Evolutionary conservation across 768 basidiomycete species (phyloP).

Genomic region (Kwoniella mangroviensis): DNA sequence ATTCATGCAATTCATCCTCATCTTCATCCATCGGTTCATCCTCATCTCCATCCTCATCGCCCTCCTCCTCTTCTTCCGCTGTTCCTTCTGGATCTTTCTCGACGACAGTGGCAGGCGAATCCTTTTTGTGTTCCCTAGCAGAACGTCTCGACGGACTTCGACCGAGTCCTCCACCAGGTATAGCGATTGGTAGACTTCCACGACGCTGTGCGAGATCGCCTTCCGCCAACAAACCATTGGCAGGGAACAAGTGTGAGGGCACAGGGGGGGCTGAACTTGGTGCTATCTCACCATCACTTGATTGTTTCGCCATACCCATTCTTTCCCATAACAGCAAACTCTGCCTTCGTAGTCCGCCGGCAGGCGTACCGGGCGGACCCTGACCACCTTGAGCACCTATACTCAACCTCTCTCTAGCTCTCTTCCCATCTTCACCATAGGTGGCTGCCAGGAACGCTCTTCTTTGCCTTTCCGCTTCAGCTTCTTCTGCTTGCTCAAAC

Average conservation of each 20-base stretch:
- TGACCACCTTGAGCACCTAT: conserved; percentile 34
- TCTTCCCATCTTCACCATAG: conserved; percentile 45
- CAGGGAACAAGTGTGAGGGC: background rate
- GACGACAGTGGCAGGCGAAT: conserved; percentile 22
- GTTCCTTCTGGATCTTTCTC: conserved; percentile 14
- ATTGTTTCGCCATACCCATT: conserved; percentile 26
- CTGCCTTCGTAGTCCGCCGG: conserved; percentile 33
- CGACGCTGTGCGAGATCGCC: conserved; percentile 32
- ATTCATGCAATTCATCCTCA: background rate
- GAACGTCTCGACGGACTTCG: conserved; percentile 34
- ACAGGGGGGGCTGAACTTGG: conserved; percentile 30
- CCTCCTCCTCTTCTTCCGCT: conserved; percentile 30
- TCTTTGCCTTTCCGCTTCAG: conserved; percentile 55
- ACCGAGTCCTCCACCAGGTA: conserved; percentile 43
- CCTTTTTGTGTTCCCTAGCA: conserved; percentile 27
- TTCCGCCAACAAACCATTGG: conserved; percentile 1
- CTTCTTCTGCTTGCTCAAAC: conserved; percentile 48
- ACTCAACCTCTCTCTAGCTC: conserved; percentile 46
- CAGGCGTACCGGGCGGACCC: conserved; percentile 21
- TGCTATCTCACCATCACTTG: conserved; percentile 18
- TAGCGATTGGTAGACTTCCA: conserved; percentile 54
- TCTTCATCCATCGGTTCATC: conserved; percentile 8
- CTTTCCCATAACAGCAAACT: conserved; percentile 51
- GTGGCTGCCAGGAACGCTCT: conserved; percentile 53
- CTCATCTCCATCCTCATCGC: conserved; percentile 16